Evolutionary conservation across 2,329 filamentous ascomycete genomes (phyloP), one percentile per base, ranked within the genome.

Genomic region (Elsinoe batatas): DNA sequence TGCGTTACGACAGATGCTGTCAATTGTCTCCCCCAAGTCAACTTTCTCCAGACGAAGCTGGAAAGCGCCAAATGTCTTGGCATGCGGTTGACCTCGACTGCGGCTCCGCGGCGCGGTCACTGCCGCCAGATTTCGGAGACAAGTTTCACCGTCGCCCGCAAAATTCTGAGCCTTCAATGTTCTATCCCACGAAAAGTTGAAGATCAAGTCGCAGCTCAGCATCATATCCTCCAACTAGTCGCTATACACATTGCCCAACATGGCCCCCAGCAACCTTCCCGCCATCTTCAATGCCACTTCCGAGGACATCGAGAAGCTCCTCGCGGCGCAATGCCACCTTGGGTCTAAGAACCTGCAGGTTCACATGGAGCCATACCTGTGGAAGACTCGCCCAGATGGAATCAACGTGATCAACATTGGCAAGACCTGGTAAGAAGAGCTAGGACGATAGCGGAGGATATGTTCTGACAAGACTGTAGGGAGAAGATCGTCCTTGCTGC

Each of bases 401-500:
- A 86, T 98, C 80, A 98, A 98, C 76, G 83, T 98, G 66, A 82
- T 98, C 77, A 98, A 98, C 85, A 89, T 98, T 77, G 91, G 91
- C 81, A 98, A 98, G 89, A 98, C 93, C 78, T 98, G 91, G 90
- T 95, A 85, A 65, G 85, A 74, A 46, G 53, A 57, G 32, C 17
- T 37, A 20, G 36, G 22, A 18, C 26, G 30, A 38, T 17, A 56
- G 7, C 3, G 17, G 18, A 44, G 40, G n/a, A 6, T 3, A n/a
- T 13, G 8, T 13, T 56, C 59, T 61, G 60, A 61, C 54, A 62
- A 54, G 43, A 20, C 46, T 54, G 59, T 67, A 95, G 91, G 93
- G 93, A 98, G 84, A 98, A 98, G 84, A 95, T 98, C 74, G 89
- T 97, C 72, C 85, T 98, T 67, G 93, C 93, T 67, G 93, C 93